Conservation (phyloP, 2,329 filamentous ascomycete genomes). For the Alternaria brassicae region DNA sequence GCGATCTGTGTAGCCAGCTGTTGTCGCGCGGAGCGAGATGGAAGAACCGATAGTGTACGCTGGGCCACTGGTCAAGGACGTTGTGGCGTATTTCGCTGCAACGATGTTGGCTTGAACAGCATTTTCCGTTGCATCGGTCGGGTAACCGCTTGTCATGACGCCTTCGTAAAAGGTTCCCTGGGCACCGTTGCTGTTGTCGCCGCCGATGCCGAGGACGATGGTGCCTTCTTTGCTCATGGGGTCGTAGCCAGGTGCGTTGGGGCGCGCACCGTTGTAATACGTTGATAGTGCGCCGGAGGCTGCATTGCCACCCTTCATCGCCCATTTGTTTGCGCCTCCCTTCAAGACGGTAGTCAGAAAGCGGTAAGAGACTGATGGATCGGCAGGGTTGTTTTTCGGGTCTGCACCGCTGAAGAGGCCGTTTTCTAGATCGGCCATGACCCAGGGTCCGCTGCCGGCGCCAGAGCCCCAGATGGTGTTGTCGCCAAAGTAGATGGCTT, state of each 20-base stretch:
- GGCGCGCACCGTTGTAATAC: slow-evolving; percentile 65
- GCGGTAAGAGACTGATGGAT: slow-evolving; percentile 62
- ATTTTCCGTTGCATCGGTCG: slow-evolving; percentile 65
- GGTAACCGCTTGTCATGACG: slow-evolving; percentile 69
- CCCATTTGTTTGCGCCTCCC: slow-evolving; percentile 64
- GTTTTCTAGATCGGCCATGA: slow-evolving; percentile 75
- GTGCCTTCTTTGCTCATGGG: slow-evolving; percentile 70
- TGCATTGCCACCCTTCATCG: slow-evolving; percentile 65
- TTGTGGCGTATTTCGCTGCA: slow-evolving; percentile 62
- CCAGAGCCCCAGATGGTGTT: slow-evolving; percentile 64
- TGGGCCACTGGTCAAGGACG: slow-evolving; percentile 58
- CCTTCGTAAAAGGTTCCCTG: slow-evolving; percentile 72
- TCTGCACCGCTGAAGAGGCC: slow-evolving; percentile 66
- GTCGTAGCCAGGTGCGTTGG: slow-evolving; percentile 62
- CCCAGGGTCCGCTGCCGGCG: slow-evolving; percentile 67
- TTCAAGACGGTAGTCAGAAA: slow-evolving; percentile 67
- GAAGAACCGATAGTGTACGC: slow-evolving; percentile 58
- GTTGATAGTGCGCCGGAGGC: slow-evolving; percentile 63
- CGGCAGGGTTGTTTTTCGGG: slow-evolving; percentile 56
- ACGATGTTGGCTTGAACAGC: slow-evolving; percentile 67
- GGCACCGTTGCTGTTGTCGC: slow-evolving; percentile 66
- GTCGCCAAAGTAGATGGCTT: slow-evolving; percentile 70
- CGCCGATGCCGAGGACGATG: slow-evolving; percentile 74
- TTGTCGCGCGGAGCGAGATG: slow-evolving; percentile 64
- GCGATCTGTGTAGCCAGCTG: slow-evolving; percentile 60